Evolutionary conservation across 1,284 basidiomycete genomes (phyloP).

Genomic region (Anthracocystis panici-leucophaei): DNA sequence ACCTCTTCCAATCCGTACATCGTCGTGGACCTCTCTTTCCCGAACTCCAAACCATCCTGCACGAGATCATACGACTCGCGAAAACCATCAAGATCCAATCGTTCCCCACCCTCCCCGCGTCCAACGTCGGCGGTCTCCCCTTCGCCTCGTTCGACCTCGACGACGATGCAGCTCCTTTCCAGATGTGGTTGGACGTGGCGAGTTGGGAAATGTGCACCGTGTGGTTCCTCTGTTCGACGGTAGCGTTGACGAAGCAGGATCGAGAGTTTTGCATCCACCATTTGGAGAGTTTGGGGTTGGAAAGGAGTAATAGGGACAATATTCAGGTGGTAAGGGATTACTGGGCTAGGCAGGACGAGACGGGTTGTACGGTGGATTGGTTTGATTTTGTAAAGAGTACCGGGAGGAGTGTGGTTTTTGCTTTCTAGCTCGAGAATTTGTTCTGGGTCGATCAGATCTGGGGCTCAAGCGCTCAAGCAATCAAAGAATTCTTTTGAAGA

Average conservation of each 20-base stretch:
- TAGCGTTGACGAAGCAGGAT: conserved; percentile 40
- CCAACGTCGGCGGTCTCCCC: conserved; percentile 35
- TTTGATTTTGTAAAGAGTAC: conserved; percentile 41
- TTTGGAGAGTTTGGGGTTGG: conserved; percentile 48
- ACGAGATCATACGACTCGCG: conserved; percentile 49
- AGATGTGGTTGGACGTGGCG: conserved; percentile 51
- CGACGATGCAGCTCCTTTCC: conserved; percentile 19
- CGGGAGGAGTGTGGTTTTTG: conserved; percentile 39
- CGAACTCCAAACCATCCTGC: conserved; percentile 47
- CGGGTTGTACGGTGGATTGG: conserved; percentile 52
- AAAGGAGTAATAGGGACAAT: conserved; percentile 51
- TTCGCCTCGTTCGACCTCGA: conserved; percentile 1
- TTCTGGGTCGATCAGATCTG: background rate
- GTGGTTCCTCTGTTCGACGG: conserved; percentile 53
- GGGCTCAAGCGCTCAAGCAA: background rate
- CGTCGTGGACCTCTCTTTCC: conserved; percentile 43
- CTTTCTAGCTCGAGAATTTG: conserved; percentile 15
- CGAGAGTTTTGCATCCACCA: conserved; percentile 45
- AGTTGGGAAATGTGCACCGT: conserved; percentile 60
- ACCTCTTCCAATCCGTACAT: conserved; percentile 51
- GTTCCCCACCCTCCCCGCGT: conserved; percentile 18
- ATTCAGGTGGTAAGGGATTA: conserved; percentile 45
- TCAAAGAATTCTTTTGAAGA: too few relatives aligned
- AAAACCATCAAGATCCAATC: conserved; percentile 45
- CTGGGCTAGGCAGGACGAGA: conserved; percentile 48